Evolutionary conservation across 371 early-diverging fungal species (phyloP), one percentile per base, ranked within the genome.

Genomic region (Mucor sp.): DNA sequence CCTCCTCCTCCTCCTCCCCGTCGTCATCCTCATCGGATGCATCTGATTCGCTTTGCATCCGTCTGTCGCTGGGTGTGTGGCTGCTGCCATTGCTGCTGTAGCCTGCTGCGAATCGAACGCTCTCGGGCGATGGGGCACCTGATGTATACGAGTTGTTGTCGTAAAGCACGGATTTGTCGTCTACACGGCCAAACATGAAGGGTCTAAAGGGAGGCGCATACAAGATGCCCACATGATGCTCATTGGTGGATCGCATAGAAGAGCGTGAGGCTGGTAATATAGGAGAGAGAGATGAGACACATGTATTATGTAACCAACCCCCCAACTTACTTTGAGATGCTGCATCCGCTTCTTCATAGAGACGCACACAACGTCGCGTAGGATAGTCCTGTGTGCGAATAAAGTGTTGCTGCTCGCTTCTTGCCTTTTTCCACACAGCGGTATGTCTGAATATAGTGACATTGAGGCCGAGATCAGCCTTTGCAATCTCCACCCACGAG

Each of bases 401-500:
- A 74, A 86, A 92, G 6, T 78, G 76, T 58, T 88, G 87, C 66
- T 93, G 93, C 35, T 79, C 80, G 12, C 71, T 71, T 32, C 89
- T 74, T 28, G 73, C 57, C 21, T 80, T 82, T 47, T 76, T 73
- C 88, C 91, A 89, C 39, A 84, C 77, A 4, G 89, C 85, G 1
- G 85, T 82, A 23, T 87, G 87, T 14, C 81, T 71, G 53, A 87
- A 91, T 1, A 90, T 66, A 3, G 90, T 86, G 5, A 90, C 66
- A 48, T 90, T 86, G 39, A 91, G 69, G 0, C 89, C 88, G 4
- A 85, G 78, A 27, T 87, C 84, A 6, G 85, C 65, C 32, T 78
- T 86, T 0, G 92, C 91, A 0, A 93, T 90, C 69, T 94, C 93
- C 0, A 88, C 87, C 92, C 92, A 93, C 3, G 89, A 84, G 57